Base-by-base conservation (phyloP, 2,329 filamentous ascomycete genomes). In the Beauveria sp. region DNA sequence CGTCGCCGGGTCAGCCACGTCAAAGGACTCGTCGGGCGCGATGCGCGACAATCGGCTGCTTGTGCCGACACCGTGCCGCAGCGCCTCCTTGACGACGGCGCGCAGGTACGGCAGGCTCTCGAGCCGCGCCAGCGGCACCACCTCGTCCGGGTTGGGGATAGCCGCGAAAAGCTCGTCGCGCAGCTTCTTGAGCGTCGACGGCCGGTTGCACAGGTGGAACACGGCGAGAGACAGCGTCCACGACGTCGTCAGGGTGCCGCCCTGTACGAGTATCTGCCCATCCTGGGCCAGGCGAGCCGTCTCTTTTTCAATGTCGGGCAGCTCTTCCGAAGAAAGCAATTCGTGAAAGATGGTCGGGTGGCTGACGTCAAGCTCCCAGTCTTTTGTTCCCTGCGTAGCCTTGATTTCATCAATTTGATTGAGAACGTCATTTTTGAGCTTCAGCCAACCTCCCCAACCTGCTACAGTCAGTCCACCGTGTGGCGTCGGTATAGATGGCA, bases 71-170 rank as follows among this genome's bases (percentile, higher is more conserved):
- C 80, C 76, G 5, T 81, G 69, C 7, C 82, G 76, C 65, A 82
- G 71, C 0, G 77, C 72, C 67, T 84, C 81, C 52, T 77, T 79
- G 60, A 84, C 73, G 3, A 82, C 77, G n/a, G 78, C 79, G 30
- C 75, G 69, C 28, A 83, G 73, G 63, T 81, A 82, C 0, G 74
- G 74, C 30, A 77, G 66, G 46, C 64, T 69, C 59, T 75, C 72
- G 2, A 76, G 66, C 48, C 66, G 63, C 3, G 70, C 66, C 14
- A 73, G 63, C 6, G 71, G 64, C 5, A 68, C 62, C 2, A 66
- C 59, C 52, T 70, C 67, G 48, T 69, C 62, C 12, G 68, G 65
- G 46, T 74, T 65, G 1, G 73, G 70, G 10, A 75, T 71, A 5
- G 69, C 70, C 3, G 65, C 68, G 51, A 72, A 72, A 9, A 75